Conservation (phyloP, 208 protist species). For the Willaertia magna region DNA sequence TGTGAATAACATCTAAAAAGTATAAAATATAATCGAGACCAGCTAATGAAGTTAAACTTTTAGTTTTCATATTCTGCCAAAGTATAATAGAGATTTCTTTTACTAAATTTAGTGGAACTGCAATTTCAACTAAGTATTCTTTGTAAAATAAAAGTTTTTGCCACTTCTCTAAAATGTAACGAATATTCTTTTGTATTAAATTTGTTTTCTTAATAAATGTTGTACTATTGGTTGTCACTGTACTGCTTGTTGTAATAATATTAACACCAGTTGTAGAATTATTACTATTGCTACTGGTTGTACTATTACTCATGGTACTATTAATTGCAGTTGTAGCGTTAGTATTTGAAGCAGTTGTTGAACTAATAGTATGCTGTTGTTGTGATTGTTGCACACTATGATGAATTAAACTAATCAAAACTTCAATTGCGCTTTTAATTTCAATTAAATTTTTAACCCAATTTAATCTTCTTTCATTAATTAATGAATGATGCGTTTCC, state of each 20-base stretch:
- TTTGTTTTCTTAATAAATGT: too few species aligned
- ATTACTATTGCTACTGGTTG: too few species aligned
- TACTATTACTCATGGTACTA: neutral
- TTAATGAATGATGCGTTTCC: neutral
- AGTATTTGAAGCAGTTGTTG: neutral
- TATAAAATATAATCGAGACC: neutral
- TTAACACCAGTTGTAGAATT: too few species aligned
- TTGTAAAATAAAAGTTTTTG: neutral
- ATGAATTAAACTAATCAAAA: neutral
- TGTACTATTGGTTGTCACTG: too few species aligned
- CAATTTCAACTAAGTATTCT: neutral
- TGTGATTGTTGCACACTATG: too few species aligned
- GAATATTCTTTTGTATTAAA: neutral
- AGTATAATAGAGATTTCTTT: neutral
- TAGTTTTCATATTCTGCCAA: neutral
- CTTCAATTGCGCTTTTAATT: neutral
- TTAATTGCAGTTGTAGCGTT: too few species aligned
- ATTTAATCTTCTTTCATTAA: neutral
- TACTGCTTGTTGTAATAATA: too few species aligned
- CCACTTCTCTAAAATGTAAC: neutral
- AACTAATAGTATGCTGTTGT: too few species aligned
- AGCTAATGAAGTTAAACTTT: neutral
- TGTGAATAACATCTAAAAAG: neutral
- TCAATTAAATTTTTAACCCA: neutral
- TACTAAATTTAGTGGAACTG: neutral